A percentile compares a stretch with the other conserved stretches of the same genome.
phyloP scores from a whole-genome alignment of 31 red algal species.

The Bonnemaisonia californica region DNA sequence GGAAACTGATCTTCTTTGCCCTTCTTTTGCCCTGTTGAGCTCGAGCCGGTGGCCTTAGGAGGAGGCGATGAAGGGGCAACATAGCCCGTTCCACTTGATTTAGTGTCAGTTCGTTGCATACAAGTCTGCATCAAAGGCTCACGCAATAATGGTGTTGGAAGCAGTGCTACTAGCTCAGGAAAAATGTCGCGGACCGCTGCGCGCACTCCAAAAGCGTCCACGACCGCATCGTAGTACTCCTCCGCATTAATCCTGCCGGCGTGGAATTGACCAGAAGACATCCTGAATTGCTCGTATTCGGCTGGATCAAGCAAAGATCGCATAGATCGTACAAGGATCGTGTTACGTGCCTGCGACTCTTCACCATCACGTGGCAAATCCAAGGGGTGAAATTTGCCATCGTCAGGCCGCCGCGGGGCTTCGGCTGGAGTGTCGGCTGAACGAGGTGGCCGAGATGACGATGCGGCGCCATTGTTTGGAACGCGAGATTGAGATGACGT shows the following conservation, averaged over 20 bases:
- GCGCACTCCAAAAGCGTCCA: conserved; percentile 64
- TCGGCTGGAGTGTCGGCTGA: conserved; percentile 1
- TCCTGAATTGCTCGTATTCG: conserved; percentile 62
- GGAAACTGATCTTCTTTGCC: conserved; percentile 61
- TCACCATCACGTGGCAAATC: conserved; percentile 45
- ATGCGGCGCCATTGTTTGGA: background rate
- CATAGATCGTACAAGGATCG: conserved; percentile 49
- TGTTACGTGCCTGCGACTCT: conserved; percentile 55
- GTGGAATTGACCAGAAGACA: conserved; percentile 62
- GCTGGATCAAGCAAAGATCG: conserved; percentile 60
- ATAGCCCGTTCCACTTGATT: background rate
- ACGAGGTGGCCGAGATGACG: background rate
- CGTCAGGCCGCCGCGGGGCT: conserved; percentile 59
- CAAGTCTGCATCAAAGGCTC: conserved; percentile 55
- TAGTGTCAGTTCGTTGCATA: conserved; percentile 55
- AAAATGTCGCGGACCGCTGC: conserved; percentile 69
- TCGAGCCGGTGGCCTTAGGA: background rate
- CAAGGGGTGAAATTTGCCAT: conserved; percentile 62
- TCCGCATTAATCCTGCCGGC: conserved; percentile 33
- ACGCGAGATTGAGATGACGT: background rate
- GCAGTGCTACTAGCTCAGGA: conserved; percentile 61
- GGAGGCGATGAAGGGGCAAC: background rate
- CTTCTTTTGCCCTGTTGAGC: background rate
- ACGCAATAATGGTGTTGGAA: conserved; percentile 49
- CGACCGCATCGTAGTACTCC: conserved; percentile 66